Base-by-base conservation (phyloP, 1,284 basidiomycete genomes). In the Trichosporon faecale region DNA sequence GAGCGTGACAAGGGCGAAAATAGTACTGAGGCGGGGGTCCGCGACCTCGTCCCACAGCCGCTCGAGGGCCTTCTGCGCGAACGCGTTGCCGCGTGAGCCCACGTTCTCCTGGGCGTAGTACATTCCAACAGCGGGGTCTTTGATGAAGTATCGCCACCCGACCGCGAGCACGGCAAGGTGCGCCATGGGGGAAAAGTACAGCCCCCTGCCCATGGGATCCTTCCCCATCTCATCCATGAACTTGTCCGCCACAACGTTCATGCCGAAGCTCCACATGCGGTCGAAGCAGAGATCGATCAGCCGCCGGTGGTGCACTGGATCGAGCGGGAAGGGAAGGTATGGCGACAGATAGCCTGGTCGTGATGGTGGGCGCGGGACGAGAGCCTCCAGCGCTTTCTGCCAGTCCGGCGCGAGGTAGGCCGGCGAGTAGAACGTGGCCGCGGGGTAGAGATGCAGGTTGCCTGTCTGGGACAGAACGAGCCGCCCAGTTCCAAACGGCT, bases 351-450 rank as follows among this genome's bases (percentile, higher is more conserved):
- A 76, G 23, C 71, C 75, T 2, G 69, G 73, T 1, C 72, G 66
- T 1, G 49, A 64, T 6, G 57, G 63, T 0, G 71, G 71, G 11
- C 21, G 33, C 0, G 64, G 37, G 4, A 64, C 57, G 25, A 72
- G 67, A 1, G 71, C 72, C 25, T 73, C 66, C 8, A 76, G 67
- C 11, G 68, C 68, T 16, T 72, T 64, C 37, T 70, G 67, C 75
- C 75, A 76, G 64, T 74, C 75, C 2, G 75, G 70, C 21, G 66
- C 71, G 6, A 73, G 66, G 63, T 74, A 68, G 0, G 75, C 73
- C 0, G 75, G 75, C 2, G 66, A 67, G 64, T 76, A 76, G 67
- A 76, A 76, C n/a, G 75, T 76, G 12, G 75, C 73, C 2, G 71
- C 70, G 1, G 75, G 73, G 35, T 65, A 72, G 12, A 76, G 73